Percentiles rank a stretch among this genome's conserved stretches.
These are phyloP conservation scores for Crassisporium funariophilum DNA, from an alignment of 768 basidiomycete genomes.

Conservation along the genomic window DNA sequence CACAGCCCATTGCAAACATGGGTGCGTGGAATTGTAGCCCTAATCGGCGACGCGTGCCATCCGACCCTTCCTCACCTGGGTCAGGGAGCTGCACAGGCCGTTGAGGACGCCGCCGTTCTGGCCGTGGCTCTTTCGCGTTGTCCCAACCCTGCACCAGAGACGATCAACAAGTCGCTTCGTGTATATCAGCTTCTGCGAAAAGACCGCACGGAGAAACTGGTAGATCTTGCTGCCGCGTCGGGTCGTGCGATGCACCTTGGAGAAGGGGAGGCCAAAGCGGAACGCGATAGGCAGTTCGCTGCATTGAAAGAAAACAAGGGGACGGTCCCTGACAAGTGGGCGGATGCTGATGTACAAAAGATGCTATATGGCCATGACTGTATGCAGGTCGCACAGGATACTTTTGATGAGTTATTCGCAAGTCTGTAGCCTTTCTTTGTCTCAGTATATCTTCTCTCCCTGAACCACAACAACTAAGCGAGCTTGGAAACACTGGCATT, in stretches of 20 bases:
- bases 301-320: not conserved
- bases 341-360: conserved; percentile 6
- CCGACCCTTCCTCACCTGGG: conserved; percentile 6
- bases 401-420: conserved; percentile 1
- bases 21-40: conserved; percentile 1
- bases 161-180: not conserved
- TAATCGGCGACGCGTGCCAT: conserved; percentile 5
- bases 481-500: too few species aligned
- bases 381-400: not conserved
- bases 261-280: conserved; percentile 6
- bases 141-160: conserved; percentile 1
- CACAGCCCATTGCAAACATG: conserved; percentile 5
- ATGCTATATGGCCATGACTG: conserved; percentile 5
- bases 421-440: too few species aligned
- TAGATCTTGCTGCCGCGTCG: conserved; percentile 4
- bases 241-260: conserved; percentile 2
- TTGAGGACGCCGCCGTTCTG: conserved; percentile 3
- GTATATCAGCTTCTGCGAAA: conserved; percentile 5
- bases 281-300: conserved; percentile 2
- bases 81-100: conserved; percentile 4
- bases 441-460: too few species aligned
- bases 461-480: too few species aligned
- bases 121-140: not conserved
- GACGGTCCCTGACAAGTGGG: conserved; percentile 7
- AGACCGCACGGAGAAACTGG: conserved; percentile 1